Base-by-base conservation (phyloP, 768 basidiomycete genomes). In the Boletus reticuloceps region DNA sequence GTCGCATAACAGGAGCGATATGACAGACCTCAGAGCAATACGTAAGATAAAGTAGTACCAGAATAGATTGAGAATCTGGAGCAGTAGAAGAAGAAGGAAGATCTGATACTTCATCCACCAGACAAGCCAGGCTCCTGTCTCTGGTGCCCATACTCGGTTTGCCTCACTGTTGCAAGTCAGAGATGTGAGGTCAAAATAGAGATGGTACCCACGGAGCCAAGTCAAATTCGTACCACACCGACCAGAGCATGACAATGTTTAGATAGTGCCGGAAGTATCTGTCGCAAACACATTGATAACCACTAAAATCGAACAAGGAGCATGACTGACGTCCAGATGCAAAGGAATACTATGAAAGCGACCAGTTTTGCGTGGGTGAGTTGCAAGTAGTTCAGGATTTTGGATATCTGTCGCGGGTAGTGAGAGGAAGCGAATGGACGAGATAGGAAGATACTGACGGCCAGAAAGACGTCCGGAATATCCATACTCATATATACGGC, bases 401-500 rank as follows among this genome's bases (percentile, higher is more conserved):
- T 98, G 17, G 90, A 86, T 50, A 89, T 72, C 92, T 94, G 56
- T 50, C 13, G 40, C 34, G 12, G 53, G 14, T 22, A 40, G 25
- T 59, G 48, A 45, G 48, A 50, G 1, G 25, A 38, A 16, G 34
- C 0, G 40, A 43, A 31, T n/a, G 36, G 34, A 34, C 7, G 17
- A 14, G 44, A 8, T 4, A 25, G 36, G 17, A 22, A 41, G 50
- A 34, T 17, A 75, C 88, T 60, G 59, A 93, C 88, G 13, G 91
- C 94, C 13, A 99, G 78, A 71, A 89, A 91, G 34, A 84, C 74
- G 67, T 99, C 97, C 0, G 95, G 93, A 19, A 95, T 79, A 74
- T 99, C 97, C 97, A 98, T 98, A 69, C 94, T 97, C 74, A 95
- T 80, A 64, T 88, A 98, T 29, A 99, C 82, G 6, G 94, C 88